Conservation (phyloP, 2,329 filamentous ascomycete genomes). For the Ophiosphaerella herpotricha region DNA sequence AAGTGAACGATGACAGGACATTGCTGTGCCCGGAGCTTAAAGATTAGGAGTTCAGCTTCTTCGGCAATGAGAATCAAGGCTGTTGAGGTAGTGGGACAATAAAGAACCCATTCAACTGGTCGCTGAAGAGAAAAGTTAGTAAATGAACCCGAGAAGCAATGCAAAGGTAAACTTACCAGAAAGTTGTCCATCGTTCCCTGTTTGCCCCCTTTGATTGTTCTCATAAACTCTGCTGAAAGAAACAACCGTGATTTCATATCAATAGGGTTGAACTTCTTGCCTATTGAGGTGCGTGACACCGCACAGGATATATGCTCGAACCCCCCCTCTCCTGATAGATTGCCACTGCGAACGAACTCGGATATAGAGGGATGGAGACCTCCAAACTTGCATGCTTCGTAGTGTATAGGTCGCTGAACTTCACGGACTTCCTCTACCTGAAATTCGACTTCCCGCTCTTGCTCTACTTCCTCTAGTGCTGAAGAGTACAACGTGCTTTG, state of each 20-base stretch:
- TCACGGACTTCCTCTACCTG: conserved; percentile 62
- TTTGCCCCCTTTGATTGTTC: conserved; percentile 45
- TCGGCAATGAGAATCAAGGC: too few relatives aligned
- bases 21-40: too few relatives aligned
- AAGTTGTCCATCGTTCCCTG: conserved; percentile 49
- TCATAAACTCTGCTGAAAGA: conserved; percentile 53
- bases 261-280: not conserved
- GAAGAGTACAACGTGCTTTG: conserved; percentile 42
- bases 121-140: conserved; percentile 24
- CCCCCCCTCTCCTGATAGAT: too few relatives aligned
- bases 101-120: conserved; percentile 17
- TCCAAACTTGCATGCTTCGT: conserved; percentile 49
- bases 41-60: too few relatives aligned
- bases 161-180: conserved; percentile 37
- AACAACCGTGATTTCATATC: conserved; percentile 36
- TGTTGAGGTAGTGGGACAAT: not conserved
- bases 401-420: conserved; percentile 52
- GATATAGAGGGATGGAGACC: conserved; percentile 54
- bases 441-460: conserved; percentile 62
- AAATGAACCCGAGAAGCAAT: conserved; percentile 52
- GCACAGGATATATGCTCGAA: too few relatives aligned
- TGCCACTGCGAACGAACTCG: too few relatives aligned
- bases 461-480: conserved; percentile 61
- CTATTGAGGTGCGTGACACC: too few relatives aligned
- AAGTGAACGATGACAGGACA: too few relatives aligned